Conservation (phyloP, 306 rosid genomes). For the Trifolium fragiferum region DNA sequence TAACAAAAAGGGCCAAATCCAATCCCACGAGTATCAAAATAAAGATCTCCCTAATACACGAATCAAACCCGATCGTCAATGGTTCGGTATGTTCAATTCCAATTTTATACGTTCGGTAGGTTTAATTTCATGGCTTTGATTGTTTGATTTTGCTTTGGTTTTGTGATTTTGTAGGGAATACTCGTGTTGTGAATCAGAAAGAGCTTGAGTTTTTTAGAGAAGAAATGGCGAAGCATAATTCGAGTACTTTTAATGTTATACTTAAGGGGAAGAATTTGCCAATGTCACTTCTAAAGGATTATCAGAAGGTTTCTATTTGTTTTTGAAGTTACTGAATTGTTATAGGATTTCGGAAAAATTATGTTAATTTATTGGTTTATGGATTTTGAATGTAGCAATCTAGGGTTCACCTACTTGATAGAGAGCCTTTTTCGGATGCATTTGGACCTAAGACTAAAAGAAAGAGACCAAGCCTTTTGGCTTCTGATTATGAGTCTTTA, state of each 20-base stretch:
- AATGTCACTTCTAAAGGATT: constrained; percentile 76
- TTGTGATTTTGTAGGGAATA: constrained; percentile 57
- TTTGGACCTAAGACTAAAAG: no score
- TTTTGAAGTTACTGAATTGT: neutral
- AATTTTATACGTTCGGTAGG: no score
- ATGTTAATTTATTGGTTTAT: constrained; percentile 1
- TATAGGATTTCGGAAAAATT: neutral
- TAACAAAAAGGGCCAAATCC: constrained; percentile 62
- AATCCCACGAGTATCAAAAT: constrained; percentile 65
- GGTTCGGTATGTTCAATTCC: constrained; percentile 74
- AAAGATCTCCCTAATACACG: constrained; percentile 77
- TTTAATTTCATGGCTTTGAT: neutral
- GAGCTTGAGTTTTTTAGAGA: constrained; percentile 84
- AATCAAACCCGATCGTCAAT: constrained; percentile 91
- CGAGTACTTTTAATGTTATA: constrained; percentile 76
- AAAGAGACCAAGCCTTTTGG: constrained; percentile 79
- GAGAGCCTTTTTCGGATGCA: constrained; percentile 73
- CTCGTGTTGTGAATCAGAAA: constrained; percentile 81
- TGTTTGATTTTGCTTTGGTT: neutral
- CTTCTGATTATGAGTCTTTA: constrained; percentile 81
- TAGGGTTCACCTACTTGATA: constrained; percentile 89
- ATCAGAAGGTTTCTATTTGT: constrained; percentile 67
- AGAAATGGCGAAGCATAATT: constrained; percentile 69
- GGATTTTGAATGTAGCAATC: constrained; percentile 71
- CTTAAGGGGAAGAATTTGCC: constrained; percentile 79